These are phyloP conservation scores for Lyophyllum shimeji DNA, from an alignment of 768 basidiomycete genomes.

Conservation along the genomic window DNA sequence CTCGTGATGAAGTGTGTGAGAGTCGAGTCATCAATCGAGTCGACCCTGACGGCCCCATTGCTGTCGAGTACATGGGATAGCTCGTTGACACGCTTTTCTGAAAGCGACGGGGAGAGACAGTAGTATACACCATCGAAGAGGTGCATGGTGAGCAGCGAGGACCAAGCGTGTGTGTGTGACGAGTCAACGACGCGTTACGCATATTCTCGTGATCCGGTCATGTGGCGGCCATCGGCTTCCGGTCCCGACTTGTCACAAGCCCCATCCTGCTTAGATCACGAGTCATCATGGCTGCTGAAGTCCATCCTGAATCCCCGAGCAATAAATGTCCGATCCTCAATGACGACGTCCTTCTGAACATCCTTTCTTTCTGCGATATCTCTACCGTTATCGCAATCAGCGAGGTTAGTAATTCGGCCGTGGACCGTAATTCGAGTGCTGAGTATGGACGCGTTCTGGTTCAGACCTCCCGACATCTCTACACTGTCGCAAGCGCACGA, in stretches of 20 bases:
- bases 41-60: slow-evolving; percentile 47
- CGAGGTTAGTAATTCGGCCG: background rate
- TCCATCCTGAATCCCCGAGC: too few relatives aligned
- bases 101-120: slow-evolving; percentile 49
- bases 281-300: too few relatives aligned
- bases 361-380: background rate
- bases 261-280: too few relatives aligned
- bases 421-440: too few relatives aligned
- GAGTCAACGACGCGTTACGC: slow-evolving; percentile 16
- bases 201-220: background rate
- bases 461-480: background rate
- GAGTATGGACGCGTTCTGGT: background rate
- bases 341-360: background rate
- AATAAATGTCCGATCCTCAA: too few relatives aligned
- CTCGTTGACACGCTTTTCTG: slow-evolving; percentile 38
- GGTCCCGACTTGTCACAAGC: background rate
- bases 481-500: background rate
- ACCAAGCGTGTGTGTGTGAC: slow-evolving; percentile 7
- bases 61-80: slow-evolving; percentile 46
- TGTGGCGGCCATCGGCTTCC: background rate
- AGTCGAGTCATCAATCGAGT: slow-evolving; percentile 30
- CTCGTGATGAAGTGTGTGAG: slow-evolving; percentile 60
- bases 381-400: background rate
- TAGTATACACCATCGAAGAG: slow-evolving; percentile 44
- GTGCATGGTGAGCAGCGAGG: slow-evolving; percentile 13